Conservation (phyloP, 1,139 yeast species). For the Sugiyamaella sp. region DNA sequence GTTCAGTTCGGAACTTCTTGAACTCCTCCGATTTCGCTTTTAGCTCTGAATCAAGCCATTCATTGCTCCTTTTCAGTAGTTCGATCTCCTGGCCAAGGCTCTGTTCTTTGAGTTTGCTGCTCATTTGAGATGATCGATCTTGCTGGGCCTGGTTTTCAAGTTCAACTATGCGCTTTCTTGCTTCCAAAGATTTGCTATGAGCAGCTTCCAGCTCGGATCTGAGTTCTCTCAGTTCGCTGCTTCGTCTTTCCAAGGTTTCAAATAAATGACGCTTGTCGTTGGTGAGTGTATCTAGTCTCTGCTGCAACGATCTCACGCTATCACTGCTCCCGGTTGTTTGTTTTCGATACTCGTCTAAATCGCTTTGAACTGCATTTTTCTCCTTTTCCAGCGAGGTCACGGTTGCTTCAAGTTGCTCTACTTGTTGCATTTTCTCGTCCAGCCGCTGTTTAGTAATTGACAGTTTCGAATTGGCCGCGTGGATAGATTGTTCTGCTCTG, state of each 20-base stretch:
- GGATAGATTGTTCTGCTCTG: slow-evolving; percentile 54
- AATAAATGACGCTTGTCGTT: slow-evolving; percentile 47
- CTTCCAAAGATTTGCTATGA: slow-evolving; percentile 51
- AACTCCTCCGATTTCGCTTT: slow-evolving; percentile 44
- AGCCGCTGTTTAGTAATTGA: slow-evolving; percentile 44
- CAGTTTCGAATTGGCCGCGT: slow-evolving; percentile 43
- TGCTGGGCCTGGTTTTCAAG: slow-evolving; percentile 46
- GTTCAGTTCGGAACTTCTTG: slow-evolving; percentile 45
- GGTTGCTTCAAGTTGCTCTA: slow-evolving; percentile 42
- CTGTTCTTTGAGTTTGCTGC: slow-evolving; percentile 46
- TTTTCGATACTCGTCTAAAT: slow-evolving; percentile 38
- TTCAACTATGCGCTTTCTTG: slow-evolving; percentile 47
- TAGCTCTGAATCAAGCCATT: slow-evolving; percentile 46
- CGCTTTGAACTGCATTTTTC: slow-evolving; percentile 38
- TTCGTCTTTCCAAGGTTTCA: slow-evolving; percentile 50
- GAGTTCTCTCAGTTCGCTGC: slow-evolving; percentile 53
- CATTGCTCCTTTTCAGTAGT: slow-evolving; percentile 43
- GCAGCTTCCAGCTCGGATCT: slow-evolving; percentile 57
- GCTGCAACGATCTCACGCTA: slow-evolving; percentile 29
- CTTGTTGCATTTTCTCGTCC: slow-evolving; percentile 34
- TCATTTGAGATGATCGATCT: slow-evolving; percentile 41
- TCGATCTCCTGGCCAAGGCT: slow-evolving; percentile 46
- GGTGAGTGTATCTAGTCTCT: slow-evolving; percentile 29
- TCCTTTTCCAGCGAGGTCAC: slow-evolving; percentile 39
- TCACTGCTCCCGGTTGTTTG: slow-evolving; percentile 34